Base-by-base conservation (phyloP, 1,284 basidiomycete species). In the Cryptococcus sp. region DNA sequence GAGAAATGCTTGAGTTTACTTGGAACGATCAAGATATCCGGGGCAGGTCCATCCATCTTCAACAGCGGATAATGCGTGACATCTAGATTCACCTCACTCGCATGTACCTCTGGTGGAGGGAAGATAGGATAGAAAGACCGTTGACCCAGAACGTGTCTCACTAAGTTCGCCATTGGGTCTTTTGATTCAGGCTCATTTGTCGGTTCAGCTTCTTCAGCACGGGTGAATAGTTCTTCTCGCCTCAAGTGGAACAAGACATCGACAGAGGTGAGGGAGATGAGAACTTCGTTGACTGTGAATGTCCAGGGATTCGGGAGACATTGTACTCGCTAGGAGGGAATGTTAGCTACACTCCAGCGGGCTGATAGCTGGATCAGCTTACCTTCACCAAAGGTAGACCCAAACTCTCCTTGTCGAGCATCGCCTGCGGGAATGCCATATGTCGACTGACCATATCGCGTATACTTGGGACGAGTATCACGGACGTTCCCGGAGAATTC, bases 111-210 rank as follows among this genome's bases (percentile, higher is more conserved):
- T 0, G 95, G 91, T 0, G 86, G 83, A 3, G 95, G 95, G 72
- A 95, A 98, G 46, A 98, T 75, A 0, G 96, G 96, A 73, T 98
- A 99, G 78, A 97, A 96, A 68, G 88, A 93, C 67, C 90, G 81
- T 69, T 98, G 95, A 52, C 88, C 83, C 6, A 98, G 77, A 5
- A 98, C 67, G 66, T 93, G 87, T 15, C 92, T 82, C 59, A 87
- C 87, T 4, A 87, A 76, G 64, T 86, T 86, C 5, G 85, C 83
- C 84, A 97, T 90, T 3, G 82, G 71, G 70, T 97, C 93, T 6
- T 79, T 81, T 42, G 81, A 81, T 14, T 60, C 61, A 32, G 60
- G 30, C 36, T 58, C 31, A 55, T 61, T 42, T 62, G 63, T 47
- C 58, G 84, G 76, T 52, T 86, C 84, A 1, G 85, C 79, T 61